Base-by-base conservation (phyloP, 768 basidiomycete genomes). In the Collybia mongolica region DNA sequence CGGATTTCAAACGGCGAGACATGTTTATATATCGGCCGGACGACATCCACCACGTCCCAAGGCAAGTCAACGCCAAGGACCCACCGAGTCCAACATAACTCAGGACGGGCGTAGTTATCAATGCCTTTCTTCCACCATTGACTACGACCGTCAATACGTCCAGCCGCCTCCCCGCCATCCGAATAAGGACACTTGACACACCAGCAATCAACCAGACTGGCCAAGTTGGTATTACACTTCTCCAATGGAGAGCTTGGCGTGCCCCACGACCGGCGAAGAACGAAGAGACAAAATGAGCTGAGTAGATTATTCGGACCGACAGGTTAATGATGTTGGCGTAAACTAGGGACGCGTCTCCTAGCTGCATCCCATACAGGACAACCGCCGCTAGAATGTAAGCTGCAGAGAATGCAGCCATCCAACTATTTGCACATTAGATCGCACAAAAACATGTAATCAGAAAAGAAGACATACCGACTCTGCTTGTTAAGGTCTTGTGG, bases 361-460 rank as follows among this genome's bases (percentile, higher is more conserved):
- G 59, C 20, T 72, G 65, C 22, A 76, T 43, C 39, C 68, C 58
- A 66, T 83, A 77, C 54, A 83, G 55, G 26, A 58, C 53, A 19
- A 81, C 61, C 49, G 86, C 72, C 35, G 79, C 72, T 19, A 65
- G 57, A 37, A 90, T 80, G 63, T 94, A 96, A 1, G 80, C 67
- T 1, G 72, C 63, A 0, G 92, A 92, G 64, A 89, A 93, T 0
- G 63, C 70, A n/a, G 85, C 74, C 86, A 98, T 90, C 83, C 86
- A 91, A 39, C 80, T 81, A 39, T 28, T 40, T 28, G 9, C 35
- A 39, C 46, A 18, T 54, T 28, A 38, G 43, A 7, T 36, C 5
- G 7, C 14, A 5, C 19, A 8, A 39, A 39, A 2, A 12, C 9
- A 2, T 11, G 28, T 18, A 19, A 18, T 6, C 8, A 47, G 19